Percentiles rank a stretch among this genome's conserved stretches.
phyloP scores from a whole-genome alignment of 1,284 basidiomycete species.

The Rhizoctonia solani region DNA sequence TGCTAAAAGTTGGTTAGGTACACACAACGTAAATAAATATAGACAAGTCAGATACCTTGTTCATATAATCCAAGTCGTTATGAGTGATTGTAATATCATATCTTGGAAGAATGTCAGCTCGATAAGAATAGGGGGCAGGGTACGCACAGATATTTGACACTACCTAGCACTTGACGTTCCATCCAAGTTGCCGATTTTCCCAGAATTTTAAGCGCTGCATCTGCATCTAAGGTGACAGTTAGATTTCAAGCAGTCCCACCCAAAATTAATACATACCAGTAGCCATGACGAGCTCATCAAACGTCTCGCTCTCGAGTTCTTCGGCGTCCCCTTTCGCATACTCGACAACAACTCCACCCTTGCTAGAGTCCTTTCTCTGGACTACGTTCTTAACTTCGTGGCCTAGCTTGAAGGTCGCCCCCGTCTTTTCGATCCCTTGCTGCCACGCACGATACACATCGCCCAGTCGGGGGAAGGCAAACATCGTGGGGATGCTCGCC shows the following conservation, averaged over 20 bases:
- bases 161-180: slow-evolving; percentile 63
- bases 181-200: slow-evolving; percentile 59
- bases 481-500: slow-evolving; percentile 35
- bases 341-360: slow-evolving; percentile 37
- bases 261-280: not conserved
- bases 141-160: slow-evolving; percentile 51
- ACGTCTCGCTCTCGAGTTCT: slow-evolving; percentile 35
- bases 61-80: slow-evolving; percentile 59
- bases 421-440: slow-evolving; percentile 49
- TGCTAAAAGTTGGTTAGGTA: slow-evolving; percentile 45
- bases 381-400: slow-evolving; percentile 52
- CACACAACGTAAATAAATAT: not conserved
- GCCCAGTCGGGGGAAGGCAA: slow-evolving; percentile 29
- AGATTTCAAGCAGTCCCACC: not conserved
- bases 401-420: slow-evolving; percentile 51
- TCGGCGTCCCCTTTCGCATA: slow-evolving; percentile 41
- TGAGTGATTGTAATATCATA: slow-evolving; percentile 64
- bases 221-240: slow-evolving; percentile 41
- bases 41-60: slow-evolving; percentile 48
- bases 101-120: not conserved
- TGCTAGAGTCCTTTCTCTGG: slow-evolving; percentile 41
- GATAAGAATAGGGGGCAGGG: not conserved
- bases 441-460: slow-evolving; percentile 48
- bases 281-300: slow-evolving; percentile 25
- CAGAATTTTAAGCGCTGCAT: slow-evolving; percentile 43